Base-by-base conservation (phyloP, 1,139 yeast species). In the Zygoascus sp. region DNA sequence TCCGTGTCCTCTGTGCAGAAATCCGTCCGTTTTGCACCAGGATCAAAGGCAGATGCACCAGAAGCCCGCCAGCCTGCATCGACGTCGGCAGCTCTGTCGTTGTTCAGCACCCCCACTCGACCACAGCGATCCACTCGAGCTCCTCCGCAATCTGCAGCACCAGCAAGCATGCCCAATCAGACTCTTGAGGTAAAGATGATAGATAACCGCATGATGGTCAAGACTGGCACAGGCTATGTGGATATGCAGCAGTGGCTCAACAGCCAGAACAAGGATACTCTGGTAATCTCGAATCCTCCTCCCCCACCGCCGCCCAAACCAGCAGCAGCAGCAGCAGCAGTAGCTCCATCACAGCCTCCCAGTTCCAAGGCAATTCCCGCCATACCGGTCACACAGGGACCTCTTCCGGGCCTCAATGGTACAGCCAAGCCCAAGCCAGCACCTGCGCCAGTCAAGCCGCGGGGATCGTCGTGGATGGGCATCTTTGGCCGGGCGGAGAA, bases 201-300 rank as follows among this genome's bases (percentile, higher is more conserved):
- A 32, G 56, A 54, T 45, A 57, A 58, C 44, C 56, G 66, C 11
- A 56, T 64, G 58, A 60, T 62, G 63, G 64, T 63, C 27, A 48
- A 55, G 36, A 59, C 59, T 3, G 59, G 54, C 10, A 54, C 53
- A 9, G 50, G 53, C 15, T 58, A 44, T 46, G 55, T 58, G 22
- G 67, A 64, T 50, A 62, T 64, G 66, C 66, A 64, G 47, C 63
- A 61, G 3, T 62, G 66, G 66, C 56, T 62, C 19, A 56, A 57
- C 25, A 51, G 44, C 32, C 56, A 53, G 35, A 47, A 47, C 27
- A 39, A 36, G 32, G 30, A 43, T 17, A 43, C 38, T 38, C 20
- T 43, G n/a, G 42, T 37, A 16, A 34, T 42, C 9, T 28, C 32
- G 30, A 35, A 32, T 11, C 38, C 39, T 11, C 38, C 39, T 3